Evolutionary conservation across 345 rosid genomes (phyloP).

Genomic region (Salix caprea): DNA sequence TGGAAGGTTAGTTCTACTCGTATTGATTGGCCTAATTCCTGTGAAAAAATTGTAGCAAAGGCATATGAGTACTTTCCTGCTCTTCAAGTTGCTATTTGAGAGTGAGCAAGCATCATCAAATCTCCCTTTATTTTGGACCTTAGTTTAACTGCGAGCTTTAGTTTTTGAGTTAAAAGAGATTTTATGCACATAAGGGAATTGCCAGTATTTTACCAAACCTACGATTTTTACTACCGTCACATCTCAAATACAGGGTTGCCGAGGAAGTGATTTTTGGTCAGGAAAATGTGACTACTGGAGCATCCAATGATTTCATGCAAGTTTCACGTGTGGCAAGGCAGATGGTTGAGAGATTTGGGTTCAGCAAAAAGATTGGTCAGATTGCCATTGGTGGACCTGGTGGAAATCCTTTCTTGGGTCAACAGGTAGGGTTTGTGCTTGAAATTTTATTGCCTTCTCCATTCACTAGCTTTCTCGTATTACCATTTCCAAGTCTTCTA

Average conservation of each 20-base stretch:
- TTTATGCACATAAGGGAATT: neutral
- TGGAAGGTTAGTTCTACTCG: constrained; percentile 63
- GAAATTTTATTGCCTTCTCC: neutral
- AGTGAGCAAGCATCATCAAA: neutral
- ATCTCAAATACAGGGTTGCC: constrained; percentile 54
- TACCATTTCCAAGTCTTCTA: neutral
- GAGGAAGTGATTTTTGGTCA: constrained; percentile 91
- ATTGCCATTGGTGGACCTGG: constrained; percentile 91
- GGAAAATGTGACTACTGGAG: constrained; percentile 97
- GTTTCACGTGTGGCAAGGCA: constrained; percentile 98
- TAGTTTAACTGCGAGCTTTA: neutral
- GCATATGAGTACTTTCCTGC: neutral
- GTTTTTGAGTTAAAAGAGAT: neutral
- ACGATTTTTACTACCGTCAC: neutral
- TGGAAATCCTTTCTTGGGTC: constrained; percentile 96
- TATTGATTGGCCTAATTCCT: neutral
- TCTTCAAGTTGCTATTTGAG: neutral
- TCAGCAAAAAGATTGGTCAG: constrained; percentile 97
- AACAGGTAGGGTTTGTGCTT: constrained; percentile 33
- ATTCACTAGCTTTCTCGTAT: neutral
- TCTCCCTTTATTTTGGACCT: neutral
- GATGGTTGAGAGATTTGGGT: constrained; percentile 96
- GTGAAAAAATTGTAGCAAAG: neutral
- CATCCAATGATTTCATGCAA: constrained; percentile 98
- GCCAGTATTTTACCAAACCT: neutral